Conservation (phyloP, 73 alveolate species). For the Symbiodinium natans region DNA sequence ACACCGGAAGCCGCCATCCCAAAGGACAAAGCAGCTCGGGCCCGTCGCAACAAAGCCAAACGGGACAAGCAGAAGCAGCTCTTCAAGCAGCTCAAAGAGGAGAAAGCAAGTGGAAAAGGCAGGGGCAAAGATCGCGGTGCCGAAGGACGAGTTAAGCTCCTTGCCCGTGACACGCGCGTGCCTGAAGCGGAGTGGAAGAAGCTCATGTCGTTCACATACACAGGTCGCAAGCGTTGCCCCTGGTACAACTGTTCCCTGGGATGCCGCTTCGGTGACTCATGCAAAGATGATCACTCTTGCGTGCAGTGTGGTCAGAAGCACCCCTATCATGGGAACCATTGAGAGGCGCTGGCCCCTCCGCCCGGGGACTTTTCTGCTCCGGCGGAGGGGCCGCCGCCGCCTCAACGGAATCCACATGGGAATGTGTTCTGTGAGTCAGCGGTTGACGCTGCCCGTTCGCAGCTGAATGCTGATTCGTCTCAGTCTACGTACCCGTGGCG, state of each 20-base stretch:
- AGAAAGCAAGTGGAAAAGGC: not conserved
- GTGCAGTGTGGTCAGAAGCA: not conserved
- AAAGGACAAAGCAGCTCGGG: not conserved
- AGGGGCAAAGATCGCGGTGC: too few relatives aligned
- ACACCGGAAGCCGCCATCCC: too few relatives aligned
- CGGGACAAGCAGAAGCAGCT: not conserved
- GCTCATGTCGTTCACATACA: not conserved
- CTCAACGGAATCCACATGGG: too few relatives aligned
- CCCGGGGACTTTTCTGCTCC: too few relatives aligned
- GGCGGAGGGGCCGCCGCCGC: too few relatives aligned
- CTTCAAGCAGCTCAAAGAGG: not conserved
- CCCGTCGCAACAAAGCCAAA: not conserved
- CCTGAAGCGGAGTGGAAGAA: not conserved
- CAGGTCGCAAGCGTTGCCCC: not conserved
- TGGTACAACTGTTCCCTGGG: not conserved
- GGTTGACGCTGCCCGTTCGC: too few relatives aligned
- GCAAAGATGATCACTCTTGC: not conserved
- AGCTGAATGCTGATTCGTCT: too few relatives aligned
- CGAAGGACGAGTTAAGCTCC: too few relatives aligned
- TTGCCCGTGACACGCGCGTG: not conserved
- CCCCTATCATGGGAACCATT: too few relatives aligned
- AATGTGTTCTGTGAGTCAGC: too few relatives aligned
- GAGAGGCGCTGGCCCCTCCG: too few relatives aligned
- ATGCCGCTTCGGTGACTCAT: not conserved
- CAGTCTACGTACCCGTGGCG: too few relatives aligned